Evolutionary conservation across 1,284 basidiomycete species (phyloP), one percentile per base, ranked within the genome.

Genomic region (Tilletiaria anomala): DNA sequence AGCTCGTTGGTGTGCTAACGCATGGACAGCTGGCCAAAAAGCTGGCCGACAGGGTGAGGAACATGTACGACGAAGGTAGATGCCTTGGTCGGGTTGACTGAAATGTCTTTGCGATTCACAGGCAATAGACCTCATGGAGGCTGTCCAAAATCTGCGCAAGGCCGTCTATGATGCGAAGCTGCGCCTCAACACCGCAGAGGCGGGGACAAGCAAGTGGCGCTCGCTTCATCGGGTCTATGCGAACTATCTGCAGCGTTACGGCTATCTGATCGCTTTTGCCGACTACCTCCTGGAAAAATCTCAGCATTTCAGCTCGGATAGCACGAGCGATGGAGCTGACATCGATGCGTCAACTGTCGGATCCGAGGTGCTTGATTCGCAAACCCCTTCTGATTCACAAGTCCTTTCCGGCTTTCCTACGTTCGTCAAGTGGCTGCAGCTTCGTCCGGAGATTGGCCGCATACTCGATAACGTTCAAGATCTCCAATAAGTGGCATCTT

Each of bases 1-100:
- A 93, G 57, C 79, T 99, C 35, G 83, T 93, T 36, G 82, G 83
- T 12, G 82, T 93, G 4, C 74, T 93, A 82, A 81, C 81, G 11
- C 76, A 83, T 54, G 85, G 85, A 17, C 87, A 88, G 70, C 72
- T 82, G 15, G 93, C 93, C n/a, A 99, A 99, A 69, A 77, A 78
- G 36, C 67, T 97, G 45, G 82, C 87, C 0, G 93, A 99, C 65
- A 72, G 76, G 31, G n/a, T n/a, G n/a, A n/a, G n/a, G n/a, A n/a
- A n/a, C n/a, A n/a, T n/a, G n/a, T n/a, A n/a, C n/a, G n/a, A n/a
- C n/a, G n/a, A n/a, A n/a, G n/a, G n/a, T n/a, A n/a, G n/a, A n/a
- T n/a, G n/a, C n/a, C n/a, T n/a, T n/a, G n/a, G n/a, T n/a, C n/a
- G n/a, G n/a, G n/a, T n/a, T n/a, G n/a, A n/a, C n/a, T n/a, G n/a